A percentile compares a stretch with the other conserved stretches of the same genome.
These are phyloP conservation scores for Trichoderma reesei DNA, from an alignment of 495 filamentous ascomycete species.

Conservation along the genomic window DNA sequence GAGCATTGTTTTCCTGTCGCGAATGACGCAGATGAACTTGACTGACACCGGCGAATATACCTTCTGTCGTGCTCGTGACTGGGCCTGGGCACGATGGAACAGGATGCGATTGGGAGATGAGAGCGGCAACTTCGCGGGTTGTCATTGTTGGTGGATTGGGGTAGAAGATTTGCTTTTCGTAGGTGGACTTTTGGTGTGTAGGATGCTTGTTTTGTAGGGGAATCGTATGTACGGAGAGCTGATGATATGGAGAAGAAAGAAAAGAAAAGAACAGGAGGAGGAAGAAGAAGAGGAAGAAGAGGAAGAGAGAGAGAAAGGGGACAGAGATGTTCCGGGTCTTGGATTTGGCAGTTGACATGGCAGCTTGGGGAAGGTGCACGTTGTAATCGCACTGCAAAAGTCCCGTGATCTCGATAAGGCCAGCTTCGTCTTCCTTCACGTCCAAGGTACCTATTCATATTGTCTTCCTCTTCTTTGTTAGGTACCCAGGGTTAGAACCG, in stretches of 20 bases:
- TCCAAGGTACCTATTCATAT: neutral
- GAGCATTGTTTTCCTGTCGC: neutral
- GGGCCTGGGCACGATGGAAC: neutral
- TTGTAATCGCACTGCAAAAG: neutral
- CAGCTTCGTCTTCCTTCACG: neutral
- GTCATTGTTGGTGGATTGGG: neutral
- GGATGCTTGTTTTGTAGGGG: too few species aligned
- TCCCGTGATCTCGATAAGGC: neutral
- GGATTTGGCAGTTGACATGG: neutral
- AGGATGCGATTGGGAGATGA: neutral
- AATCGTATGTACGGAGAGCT: neutral
- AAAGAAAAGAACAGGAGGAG: neutral
- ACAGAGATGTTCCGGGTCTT: neutral
- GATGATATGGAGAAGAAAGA: neutral
- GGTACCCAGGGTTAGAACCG: neutral
- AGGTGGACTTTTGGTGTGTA: too few species aligned
- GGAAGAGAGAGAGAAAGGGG: neutral
- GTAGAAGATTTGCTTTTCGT: neutral
- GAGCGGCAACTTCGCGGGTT: neutral
- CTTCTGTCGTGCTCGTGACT: neutral
- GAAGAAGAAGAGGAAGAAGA: neutral
- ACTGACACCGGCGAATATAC: neutral
- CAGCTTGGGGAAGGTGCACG: neutral
- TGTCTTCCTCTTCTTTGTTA: neutral
- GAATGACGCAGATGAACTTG: neutral